phyloP scores from a whole-genome alignment of 2,329 filamentous ascomycete species.

The Pseudogymnoascus sp. region DNA sequence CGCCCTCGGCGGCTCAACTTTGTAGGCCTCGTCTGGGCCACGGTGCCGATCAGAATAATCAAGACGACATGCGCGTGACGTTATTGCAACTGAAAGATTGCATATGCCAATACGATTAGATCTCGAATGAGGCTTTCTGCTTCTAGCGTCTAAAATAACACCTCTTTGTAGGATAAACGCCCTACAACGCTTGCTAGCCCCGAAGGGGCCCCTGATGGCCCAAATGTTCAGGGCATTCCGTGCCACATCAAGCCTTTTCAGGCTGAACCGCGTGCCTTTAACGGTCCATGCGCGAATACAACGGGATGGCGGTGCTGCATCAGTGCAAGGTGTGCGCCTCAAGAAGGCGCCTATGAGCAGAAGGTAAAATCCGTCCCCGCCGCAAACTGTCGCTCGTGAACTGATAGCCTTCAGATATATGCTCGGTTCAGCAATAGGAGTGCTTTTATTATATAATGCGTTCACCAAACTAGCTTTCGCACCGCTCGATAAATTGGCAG shows the following conservation, averaged over 20 bases:
- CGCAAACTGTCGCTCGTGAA: not conserved
- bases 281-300: not conserved
- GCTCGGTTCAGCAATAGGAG: conserved; percentile 30
- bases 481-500: conserved; percentile 34
- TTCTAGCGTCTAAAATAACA: not conserved
- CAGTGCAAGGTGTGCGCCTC: conserved; percentile 2
- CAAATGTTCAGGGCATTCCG: conserved; percentile 9
- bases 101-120: not conserved
- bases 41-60: not conserved
- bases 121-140: not conserved
- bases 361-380: not conserved
- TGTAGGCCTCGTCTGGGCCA: conserved; percentile 2
- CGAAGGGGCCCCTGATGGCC: conserved; percentile 1
- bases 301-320: not conserved
- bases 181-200: not conserved
- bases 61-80: not conserved
- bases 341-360: not conserved
- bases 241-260: not conserved
- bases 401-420: conserved; percentile 17
- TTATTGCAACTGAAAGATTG: not conserved
- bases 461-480: conserved; percentile 41
- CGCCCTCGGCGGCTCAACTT: conserved; percentile 2
- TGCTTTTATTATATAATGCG: conserved; percentile 33
- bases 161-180: not conserved
- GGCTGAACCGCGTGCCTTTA: not conserved